These are phyloP conservation scores for Debaryomyces robertsiae DNA, from an alignment of 1,139 yeast species.

Conservation along the genomic window DNA sequence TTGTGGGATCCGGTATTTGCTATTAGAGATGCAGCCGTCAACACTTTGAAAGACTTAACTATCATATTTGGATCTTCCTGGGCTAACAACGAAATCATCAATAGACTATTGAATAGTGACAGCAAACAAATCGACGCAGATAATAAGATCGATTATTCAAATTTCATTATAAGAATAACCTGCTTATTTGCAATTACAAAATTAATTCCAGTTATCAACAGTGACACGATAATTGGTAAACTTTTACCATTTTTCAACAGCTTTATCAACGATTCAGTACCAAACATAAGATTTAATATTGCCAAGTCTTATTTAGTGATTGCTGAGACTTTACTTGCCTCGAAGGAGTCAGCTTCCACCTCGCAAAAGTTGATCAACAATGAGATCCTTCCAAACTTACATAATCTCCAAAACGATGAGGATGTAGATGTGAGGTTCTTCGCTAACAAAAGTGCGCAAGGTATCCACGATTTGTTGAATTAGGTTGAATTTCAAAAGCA, in stretches of 20 bases:
- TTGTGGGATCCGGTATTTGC: constrained; percentile 97
- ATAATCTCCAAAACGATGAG: constrained; percentile 64
- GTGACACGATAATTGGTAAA: constrained; percentile 58
- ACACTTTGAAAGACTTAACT: constrained; percentile 76
- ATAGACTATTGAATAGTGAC: constrained; percentile 58
- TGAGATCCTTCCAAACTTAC: constrained; percentile 65
- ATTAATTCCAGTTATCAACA: constrained; percentile 68
- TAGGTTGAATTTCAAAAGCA: constrained; percentile 61
- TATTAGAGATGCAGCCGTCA: constrained; percentile 94
- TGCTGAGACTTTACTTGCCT: constrained; percentile 50
- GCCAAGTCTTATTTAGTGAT: constrained; percentile 79
- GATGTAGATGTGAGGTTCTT: constrained; percentile 92
- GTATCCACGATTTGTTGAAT: constrained; percentile 29
- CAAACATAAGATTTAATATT: constrained; percentile 92
- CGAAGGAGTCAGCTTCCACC: constrained; percentile 22
- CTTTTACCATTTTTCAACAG: constrained; percentile 79
- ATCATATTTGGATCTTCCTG: constrained; percentile 89
- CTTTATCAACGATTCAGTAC: constrained; percentile 77
- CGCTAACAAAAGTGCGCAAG: constrained; percentile 62
- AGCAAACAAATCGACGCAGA: constrained; percentile 28
- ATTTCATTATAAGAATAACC: constrained; percentile 89
- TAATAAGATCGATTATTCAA: constrained; percentile 52
- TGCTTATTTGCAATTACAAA: constrained; percentile 85
- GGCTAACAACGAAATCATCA: constrained; percentile 85
- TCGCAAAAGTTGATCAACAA: constrained; percentile 48